Conservation (phyloP, 495 filamentous ascomycete genomes). For the Neurospora sp. region DNA sequence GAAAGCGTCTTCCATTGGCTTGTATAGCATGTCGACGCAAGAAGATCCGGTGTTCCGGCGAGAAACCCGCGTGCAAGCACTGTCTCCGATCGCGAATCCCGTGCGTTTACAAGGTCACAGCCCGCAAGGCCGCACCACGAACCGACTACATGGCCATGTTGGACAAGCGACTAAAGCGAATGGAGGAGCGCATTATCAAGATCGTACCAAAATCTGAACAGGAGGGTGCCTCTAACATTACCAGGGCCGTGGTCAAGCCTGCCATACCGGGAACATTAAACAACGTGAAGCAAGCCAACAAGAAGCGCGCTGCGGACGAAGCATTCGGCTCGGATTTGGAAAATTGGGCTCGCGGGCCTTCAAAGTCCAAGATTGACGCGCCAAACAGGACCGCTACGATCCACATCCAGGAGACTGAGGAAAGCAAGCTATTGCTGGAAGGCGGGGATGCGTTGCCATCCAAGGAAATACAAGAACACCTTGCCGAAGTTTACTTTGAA, state of each 20-base stretch:
- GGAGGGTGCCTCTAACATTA: slow-evolving; percentile 42
- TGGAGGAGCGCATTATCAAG: slow-evolving; percentile 98
- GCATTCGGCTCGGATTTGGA: slow-evolving; percentile 79
- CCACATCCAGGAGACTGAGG: slow-evolving; percentile 56
- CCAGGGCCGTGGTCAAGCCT: slow-evolving; percentile 71
- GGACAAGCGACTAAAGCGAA: slow-evolving; percentile 82
- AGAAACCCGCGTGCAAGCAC: slow-evolving; percentile 96
- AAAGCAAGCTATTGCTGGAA: slow-evolving; percentile 62
- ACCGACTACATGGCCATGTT: slow-evolving; percentile 99
- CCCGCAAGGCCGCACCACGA: slow-evolving; percentile 86
- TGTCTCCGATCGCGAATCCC: slow-evolving; percentile 88
- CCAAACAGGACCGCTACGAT: slow-evolving; percentile 44
- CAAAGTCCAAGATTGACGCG: slow-evolving; percentile 34
- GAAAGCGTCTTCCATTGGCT: slow-evolving; percentile 72
- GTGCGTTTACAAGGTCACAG: slow-evolving; percentile 97
- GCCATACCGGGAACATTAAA: slow-evolving; percentile 52
- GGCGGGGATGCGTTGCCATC: slow-evolving; percentile 77
- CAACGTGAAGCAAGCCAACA: slow-evolving; percentile 40
- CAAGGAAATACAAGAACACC: slow-evolving; percentile 84
- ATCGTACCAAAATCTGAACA: slow-evolving; percentile 81
- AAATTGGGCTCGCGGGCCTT: slow-evolving; percentile 59
- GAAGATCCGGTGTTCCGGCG: slow-evolving; percentile 96
- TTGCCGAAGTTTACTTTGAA: slow-evolving; percentile 93
- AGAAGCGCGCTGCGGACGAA: slow-evolving; percentile 80
- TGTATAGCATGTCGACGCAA: slow-evolving; percentile 95